Conservation (phyloP, 805 yeast genomes). For the Starmerella etchellsii region DNA sequence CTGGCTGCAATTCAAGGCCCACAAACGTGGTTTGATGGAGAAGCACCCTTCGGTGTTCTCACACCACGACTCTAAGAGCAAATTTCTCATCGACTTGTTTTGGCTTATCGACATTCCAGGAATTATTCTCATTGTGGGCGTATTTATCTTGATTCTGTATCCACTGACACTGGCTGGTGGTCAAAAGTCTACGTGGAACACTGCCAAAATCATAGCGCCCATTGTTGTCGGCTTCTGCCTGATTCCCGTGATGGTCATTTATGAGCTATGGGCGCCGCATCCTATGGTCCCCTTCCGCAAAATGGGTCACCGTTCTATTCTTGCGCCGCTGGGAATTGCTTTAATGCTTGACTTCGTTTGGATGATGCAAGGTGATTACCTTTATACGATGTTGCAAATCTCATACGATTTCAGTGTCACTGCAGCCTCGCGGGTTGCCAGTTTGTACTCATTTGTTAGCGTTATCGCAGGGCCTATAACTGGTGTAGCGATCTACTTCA, state of each 20-base stretch:
- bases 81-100: slow-evolving; percentile 27
- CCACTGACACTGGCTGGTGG: slow-evolving; percentile 75
- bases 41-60: slow-evolving; percentile 32
- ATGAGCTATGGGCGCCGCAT: slow-evolving; percentile 47
- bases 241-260: slow-evolving; percentile 44
- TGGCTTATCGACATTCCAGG: slow-evolving; percentile 61
- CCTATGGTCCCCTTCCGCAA: slow-evolving; percentile 54
- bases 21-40: slow-evolving; percentile 37
- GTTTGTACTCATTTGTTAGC: slow-evolving; percentile 52
- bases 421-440: slow-evolving; percentile 56
- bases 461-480: slow-evolving; percentile 46
- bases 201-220: slow-evolving; percentile 53
- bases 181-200: slow-evolving; percentile 39
- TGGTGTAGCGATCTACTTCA: slow-evolving; percentile 39
- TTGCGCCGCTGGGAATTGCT: slow-evolving; percentile 54
- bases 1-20: slow-evolving; percentile 46
- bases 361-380: slow-evolving; percentile 57
- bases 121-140: slow-evolving; percentile 39
- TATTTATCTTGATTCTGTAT: slow-evolving; percentile 51
- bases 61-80: slow-evolving; percentile 26
- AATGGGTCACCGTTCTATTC: slow-evolving; percentile 56
- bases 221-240: slow-evolving; percentile 52
- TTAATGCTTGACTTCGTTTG: slow-evolving; percentile 47
- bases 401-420: slow-evolving; percentile 44
- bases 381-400: slow-evolving; percentile 54